Evolutionary conservation across 1,284 basidiomycete species (phyloP).

Genomic region (Vanrija humicola): DNA sequence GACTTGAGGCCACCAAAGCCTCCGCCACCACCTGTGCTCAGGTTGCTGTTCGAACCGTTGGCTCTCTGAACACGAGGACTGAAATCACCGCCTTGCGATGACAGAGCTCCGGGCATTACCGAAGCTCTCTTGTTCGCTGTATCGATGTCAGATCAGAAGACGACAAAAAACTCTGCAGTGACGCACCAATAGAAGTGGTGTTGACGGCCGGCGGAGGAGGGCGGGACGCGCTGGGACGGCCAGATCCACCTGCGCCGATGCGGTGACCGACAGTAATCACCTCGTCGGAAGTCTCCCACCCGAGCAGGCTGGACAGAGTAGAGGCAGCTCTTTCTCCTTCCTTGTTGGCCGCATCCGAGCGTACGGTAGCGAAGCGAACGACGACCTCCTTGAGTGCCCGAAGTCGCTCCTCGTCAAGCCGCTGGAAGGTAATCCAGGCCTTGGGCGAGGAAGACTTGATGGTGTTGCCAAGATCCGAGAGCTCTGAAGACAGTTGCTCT

Average conservation of each 20-base stretch:
- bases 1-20: slow-evolving; percentile 48
- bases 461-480: slow-evolving; percentile 19
- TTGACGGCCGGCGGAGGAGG: neutral
- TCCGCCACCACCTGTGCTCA: slow-evolving; percentile 6
- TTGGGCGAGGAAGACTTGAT: slow-evolving; percentile 39
- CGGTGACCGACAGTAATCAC: slow-evolving; percentile 32
- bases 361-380: slow-evolving; percentile 46
- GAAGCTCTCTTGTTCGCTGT: neutral
- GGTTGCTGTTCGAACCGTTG: slow-evolving; percentile 32
- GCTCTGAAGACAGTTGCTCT: slow-evolving; percentile 33
- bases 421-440: slow-evolving; percentile 45
- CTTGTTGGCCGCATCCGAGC: slow-evolving; percentile 40
- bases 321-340: slow-evolving; percentile 42
- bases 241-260: slow-evolving; percentile 8
- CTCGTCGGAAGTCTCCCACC: slow-evolving; percentile 44
- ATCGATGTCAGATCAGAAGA: slow-evolving; percentile 12
- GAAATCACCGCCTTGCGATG: slow-evolving; percentile 22
- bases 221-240: neutral
- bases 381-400: slow-evolving; percentile 44
- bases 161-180: slow-evolving; percentile 11
- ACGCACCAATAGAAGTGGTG: neutral
- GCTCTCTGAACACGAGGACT: slow-evolving; percentile 18
- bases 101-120: too few relatives aligned
- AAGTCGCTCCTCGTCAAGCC: slow-evolving; percentile 43
- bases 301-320: slow-evolving; percentile 35